Evolutionary conservation across 1,284 basidiomycete species (phyloP).

Genomic region (Puccinia polysora): DNA sequence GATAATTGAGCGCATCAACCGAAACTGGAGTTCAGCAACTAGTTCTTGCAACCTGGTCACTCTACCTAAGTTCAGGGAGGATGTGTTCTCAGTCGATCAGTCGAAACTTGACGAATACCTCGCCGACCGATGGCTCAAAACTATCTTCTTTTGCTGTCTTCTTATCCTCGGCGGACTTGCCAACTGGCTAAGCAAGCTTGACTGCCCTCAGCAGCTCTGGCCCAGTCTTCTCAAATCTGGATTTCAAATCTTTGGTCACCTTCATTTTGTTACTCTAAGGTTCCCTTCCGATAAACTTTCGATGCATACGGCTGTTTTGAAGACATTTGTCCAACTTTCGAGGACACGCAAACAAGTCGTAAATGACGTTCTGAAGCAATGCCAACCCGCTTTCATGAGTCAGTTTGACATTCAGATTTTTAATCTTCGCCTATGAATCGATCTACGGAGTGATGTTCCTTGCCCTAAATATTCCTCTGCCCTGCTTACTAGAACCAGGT

Average conservation of each 20-base stretch:
- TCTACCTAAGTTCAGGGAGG: neutral
- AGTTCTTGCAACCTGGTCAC: neutral
- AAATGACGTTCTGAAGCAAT: constrained; percentile 7
- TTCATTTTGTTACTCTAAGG: constrained; percentile 16
- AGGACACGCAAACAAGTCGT: neutral
- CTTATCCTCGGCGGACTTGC: constrained; percentile 9
- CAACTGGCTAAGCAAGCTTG: neutral
- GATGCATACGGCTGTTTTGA: neutral
- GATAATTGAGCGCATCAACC: neutral
- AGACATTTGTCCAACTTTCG: neutral
- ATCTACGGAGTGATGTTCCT: neutral
- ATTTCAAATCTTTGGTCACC: neutral
- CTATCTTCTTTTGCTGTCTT: constrained; percentile 4
- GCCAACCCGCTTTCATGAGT: neutral
- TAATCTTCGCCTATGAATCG: neutral
- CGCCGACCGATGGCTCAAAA: constrained; percentile 11
- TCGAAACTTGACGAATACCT: neutral
- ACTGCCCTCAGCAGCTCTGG: neutral
- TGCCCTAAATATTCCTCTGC: neutral
- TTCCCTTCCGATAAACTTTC: neutral
- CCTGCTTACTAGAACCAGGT: neutral
- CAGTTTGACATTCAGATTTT: neutral
- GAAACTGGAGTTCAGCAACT: neutral
- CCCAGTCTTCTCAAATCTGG: neutral
- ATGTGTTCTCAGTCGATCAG: neutral